Percentiles rank a stretch among this genome's conserved stretches.
phyloP scores from a whole-genome alignment of 1,139 yeast genomes.

The Zygoascus sp. region DNA sequence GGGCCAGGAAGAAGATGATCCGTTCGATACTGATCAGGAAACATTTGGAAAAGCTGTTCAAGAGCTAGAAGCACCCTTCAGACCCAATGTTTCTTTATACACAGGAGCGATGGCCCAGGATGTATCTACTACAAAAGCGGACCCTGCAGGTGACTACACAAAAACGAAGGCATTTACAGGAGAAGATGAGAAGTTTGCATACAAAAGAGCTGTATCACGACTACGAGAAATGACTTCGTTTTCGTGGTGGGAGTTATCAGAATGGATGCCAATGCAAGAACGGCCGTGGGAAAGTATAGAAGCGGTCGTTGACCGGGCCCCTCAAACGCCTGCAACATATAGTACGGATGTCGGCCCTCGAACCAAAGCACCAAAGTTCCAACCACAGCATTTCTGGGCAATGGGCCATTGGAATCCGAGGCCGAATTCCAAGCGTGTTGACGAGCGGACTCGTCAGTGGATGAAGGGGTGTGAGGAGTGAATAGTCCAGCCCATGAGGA shows the following conservation, averaged over 20 bases:
- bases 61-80: conserved; percentile 57
- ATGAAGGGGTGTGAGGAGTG: conserved; percentile 35
- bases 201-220: conserved; percentile 65
- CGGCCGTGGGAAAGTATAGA: conserved; percentile 71
- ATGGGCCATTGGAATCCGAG: conserved; percentile 61
- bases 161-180: conserved; percentile 62
- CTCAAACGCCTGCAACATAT: too few relatives aligned
- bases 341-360: conserved; percentile 3
- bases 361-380: conserved; percentile 43
- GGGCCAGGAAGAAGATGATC: conserved; percentile 20
- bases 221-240: conserved; percentile 64
- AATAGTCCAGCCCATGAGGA: too few relatives aligned
- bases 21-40: conserved; percentile 51
- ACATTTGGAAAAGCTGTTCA: conserved; percentile 63
- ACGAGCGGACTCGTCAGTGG: conserved; percentile 52
- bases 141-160: conserved; percentile 39
- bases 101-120: conserved; percentile 25
- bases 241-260: conserved; percentile 42
- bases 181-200: conserved; percentile 74
- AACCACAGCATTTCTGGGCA: conserved; percentile 58
- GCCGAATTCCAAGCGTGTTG: conserved; percentile 39
- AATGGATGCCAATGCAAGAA: conserved; percentile 55
- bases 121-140: conserved; percentile 29
- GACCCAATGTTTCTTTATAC: conserved; percentile 66
- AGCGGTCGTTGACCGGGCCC: too few relatives aligned